Evolutionary conservation across 208 protist species (phyloP), one percentile per base, ranked within the genome.

Genomic region (Zelonia costaricensis): DNA sequence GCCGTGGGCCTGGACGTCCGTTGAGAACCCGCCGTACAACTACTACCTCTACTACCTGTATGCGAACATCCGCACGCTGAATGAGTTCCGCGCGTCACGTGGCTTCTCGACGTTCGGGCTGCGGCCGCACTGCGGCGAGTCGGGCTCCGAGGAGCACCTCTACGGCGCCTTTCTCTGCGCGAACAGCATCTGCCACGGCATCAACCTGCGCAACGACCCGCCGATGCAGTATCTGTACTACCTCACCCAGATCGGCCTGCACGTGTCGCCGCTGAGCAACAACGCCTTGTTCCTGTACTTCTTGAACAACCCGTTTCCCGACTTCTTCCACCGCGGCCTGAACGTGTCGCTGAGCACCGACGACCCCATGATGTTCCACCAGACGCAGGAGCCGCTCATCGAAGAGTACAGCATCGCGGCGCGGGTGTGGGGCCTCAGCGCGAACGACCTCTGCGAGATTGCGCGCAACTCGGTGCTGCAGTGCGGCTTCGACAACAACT

Each of bases 41-140:
- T 99, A 99, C 76, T 99, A 99, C 73, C 74, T 97, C 20, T 99
- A 98, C 81, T 99, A 99, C 76, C 86, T 99, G 42, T 99, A 98
- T 74, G 97, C 98, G 28, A 99, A 99, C 79, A 86, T 99, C 33
- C 71, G 88, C 55, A 91, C 92, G 16, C 89, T 99, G 10, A 99
- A 99, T 79, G 78, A 95, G 60, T 96, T 99, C 63, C 80, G 98
- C 47, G 74, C 77, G 13, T 85, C 76, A 18, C 84, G 87, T 12
- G 89, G 94, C 27, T 86, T 98, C 69, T 95, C 94, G 49, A 98
- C 95, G 4, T 99, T 99, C 62, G 60, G 78, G n/a, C 88, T 99
- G 16, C 93, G 99, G 18, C 99, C 99, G 23, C 99, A 99, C 85
- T 95, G 88, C 57, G 99, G 98, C 28, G 97, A 99, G 76, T 96